These are phyloP conservation scores for Byssochlamys sp. DNA, from an alignment of 2,329 filamentous ascomycete genomes.

Conservation along the genomic window DNA sequence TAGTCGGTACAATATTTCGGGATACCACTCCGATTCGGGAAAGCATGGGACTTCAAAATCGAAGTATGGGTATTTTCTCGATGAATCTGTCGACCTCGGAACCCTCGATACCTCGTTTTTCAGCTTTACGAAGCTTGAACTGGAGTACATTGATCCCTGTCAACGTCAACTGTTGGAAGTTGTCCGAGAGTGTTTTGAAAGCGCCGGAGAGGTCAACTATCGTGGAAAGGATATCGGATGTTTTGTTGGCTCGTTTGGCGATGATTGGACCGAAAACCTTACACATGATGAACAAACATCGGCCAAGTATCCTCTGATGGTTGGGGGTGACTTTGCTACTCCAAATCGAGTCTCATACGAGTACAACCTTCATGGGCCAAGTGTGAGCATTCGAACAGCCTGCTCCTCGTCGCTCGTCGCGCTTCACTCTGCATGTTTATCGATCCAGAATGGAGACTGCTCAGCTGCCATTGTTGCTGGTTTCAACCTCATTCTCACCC, in stretches of 20 bases:
- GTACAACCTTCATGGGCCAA: too few species aligned
- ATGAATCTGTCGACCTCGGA: constrained; percentile 5
- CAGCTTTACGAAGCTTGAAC: constrained; percentile 9
- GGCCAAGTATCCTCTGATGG: too few species aligned
- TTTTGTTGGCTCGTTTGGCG: too few species aligned
- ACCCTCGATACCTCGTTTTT: constrained; percentile 17
- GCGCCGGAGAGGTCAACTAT: constrained; percentile 4
- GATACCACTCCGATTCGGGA: background rate
- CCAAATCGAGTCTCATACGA: too few species aligned
- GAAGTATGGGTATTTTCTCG: constrained; percentile 12
- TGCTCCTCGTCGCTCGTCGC: too few species aligned
- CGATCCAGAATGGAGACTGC: too few species aligned
- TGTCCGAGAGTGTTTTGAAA: constrained; percentile 11
- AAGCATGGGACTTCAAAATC: constrained; percentile 5
- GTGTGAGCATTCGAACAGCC: too few species aligned
- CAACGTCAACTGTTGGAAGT: constrained; percentile 13
- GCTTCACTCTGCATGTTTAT: too few species aligned
- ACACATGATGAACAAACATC: too few species aligned
- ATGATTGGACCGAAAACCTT: too few species aligned
- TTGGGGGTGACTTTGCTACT: too few species aligned
- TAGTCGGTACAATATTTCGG: background rate
- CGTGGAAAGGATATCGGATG: background rate
- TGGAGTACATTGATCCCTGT: constrained; percentile 12
- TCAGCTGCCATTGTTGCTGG: too few species aligned
- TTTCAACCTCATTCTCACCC: constrained; percentile 26